Evolutionary conservation across 108 stramenopile genomes (phyloP).

Genomic region (Phaeodactylum tricornutum): DNA sequence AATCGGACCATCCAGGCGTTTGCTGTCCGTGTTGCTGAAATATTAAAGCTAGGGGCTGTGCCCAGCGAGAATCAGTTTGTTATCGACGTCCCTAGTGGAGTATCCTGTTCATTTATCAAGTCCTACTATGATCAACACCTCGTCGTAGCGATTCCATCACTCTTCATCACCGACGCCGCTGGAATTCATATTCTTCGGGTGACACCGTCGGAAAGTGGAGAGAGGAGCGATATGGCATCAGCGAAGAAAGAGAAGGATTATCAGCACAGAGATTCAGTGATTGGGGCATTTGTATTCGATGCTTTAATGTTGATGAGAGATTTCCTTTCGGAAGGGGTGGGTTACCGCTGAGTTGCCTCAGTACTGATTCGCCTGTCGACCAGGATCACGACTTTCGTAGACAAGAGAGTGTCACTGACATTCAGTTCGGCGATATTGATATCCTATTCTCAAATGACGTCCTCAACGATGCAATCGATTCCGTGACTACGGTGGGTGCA

Average conservation of each 20-base stretch:
- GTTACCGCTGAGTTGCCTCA: constrained; percentile 20
- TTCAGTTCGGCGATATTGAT: constrained; percentile 26
- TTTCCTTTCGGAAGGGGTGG: constrained; percentile 31
- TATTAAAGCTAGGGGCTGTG: neutral
- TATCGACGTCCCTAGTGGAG: constrained; percentile 22
- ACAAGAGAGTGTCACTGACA: constrained; percentile 17
- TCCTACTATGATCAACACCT: constrained; percentile 32
- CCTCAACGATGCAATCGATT: constrained; percentile 22
- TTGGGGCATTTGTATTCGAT: constrained; percentile 6
- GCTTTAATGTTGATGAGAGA: constrained; percentile 24
- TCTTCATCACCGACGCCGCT: constrained; percentile 23
- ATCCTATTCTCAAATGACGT: constrained; percentile 25
- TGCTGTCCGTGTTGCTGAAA: constrained; percentile 12
- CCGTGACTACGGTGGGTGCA: no score
- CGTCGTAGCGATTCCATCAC: constrained; percentile 7
- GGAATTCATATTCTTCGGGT: constrained; percentile 22
- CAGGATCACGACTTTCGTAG: constrained; percentile 6
- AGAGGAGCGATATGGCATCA: neutral
- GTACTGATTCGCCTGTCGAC: constrained; percentile 11
- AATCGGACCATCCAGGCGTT: constrained; percentile 23
- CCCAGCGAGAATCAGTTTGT: constrained; percentile 4
- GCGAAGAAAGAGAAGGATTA: neutral
- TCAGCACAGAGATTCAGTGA: neutral
- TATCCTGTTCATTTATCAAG: constrained; percentile 15
- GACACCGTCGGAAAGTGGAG: neutral